Percentiles rank a stretch among this genome's conserved stretches.
These are phyloP conservation scores for Aciculoconidium aculeatum DNA, from an alignment of 805 yeast genomes.

Conservation along the genomic window DNA sequence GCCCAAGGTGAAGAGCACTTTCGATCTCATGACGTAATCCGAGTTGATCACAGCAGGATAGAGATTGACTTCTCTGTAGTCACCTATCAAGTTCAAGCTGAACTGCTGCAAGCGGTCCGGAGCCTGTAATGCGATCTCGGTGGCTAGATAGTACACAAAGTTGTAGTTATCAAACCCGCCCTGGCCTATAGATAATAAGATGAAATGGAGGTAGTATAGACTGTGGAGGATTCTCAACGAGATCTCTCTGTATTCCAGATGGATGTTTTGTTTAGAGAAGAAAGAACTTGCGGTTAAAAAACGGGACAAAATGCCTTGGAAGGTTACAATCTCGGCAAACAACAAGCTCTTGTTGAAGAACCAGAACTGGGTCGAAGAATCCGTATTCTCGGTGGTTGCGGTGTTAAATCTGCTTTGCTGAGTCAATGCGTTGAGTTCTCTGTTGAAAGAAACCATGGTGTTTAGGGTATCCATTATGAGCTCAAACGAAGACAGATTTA, in stretches of 20 bases:
- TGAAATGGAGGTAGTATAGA: conserved; percentile 41
- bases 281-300: conserved; percentile 20
- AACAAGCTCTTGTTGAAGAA: conserved; percentile 33
- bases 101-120: conserved; percentile 12
- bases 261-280: conserved; percentile 9
- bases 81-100: conserved; percentile 25
- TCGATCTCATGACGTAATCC: conserved; percentile 27
- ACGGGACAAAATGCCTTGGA: conserved; percentile 43
- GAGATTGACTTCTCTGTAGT: conserved; percentile 29
- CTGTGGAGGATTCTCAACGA: conserved; percentile 29
- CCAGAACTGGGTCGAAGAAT: conserved; percentile 27
- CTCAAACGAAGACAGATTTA: conserved; percentile 11
- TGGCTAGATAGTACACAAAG: conserved; percentile 46
- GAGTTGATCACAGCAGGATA: conserved; percentile 20
- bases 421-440: conserved; percentile 11
- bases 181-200: conserved; percentile 49
- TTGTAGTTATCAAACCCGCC: conserved; percentile 64
- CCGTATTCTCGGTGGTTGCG: conserved; percentile 1
- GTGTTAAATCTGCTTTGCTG: conserved; percentile 13
- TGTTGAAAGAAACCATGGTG: conserved; percentile 26
- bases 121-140: conserved; percentile 33
- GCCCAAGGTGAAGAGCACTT: conserved; percentile 41
- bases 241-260: conserved; percentile 21
- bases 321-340: conserved; percentile 44
- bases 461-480: conserved; percentile 15